Base-by-base conservation (phyloP, 2,329 filamentous ascomycete species). In the Macroventuria anomochaeta region DNA sequence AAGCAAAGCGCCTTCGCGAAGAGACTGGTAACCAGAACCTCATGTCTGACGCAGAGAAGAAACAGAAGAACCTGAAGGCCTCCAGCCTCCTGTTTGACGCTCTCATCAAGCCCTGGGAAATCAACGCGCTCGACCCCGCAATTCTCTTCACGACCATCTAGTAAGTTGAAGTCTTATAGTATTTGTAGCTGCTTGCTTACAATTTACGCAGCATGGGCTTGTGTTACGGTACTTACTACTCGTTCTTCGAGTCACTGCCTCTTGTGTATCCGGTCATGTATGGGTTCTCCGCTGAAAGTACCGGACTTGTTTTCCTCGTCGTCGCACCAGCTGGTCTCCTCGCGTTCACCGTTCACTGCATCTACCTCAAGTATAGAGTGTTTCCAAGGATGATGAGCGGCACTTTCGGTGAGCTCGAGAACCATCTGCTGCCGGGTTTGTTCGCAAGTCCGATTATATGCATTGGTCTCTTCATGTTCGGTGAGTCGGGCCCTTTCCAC, bases 231-330 rank as follows among this genome's bases (percentile, higher is more conserved):
- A 78, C 89, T 2, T 79, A 88, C 37, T 89, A 89, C 79, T 88
- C 89, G 81, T 89, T 89, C 78, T 89, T 90, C 76, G 80, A 89
- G 61, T 70, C 86, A 1, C 70, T 73, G 52, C 82, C 81, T 0
- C 76, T 85, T 55, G 80, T 96, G 46, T 96, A 88, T 75, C 83
- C 90, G 57, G 80, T 85, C 72, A 87, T 88, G 57, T 95, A 96
- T 75, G 86, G 87, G 3, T 96, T 88, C 76, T 85, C 81, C 5
- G 81, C 89, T 21, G 83, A 88, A 32, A 87, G 79, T 32, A 91
- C 90, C 0, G 89, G 90, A 36, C 81, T 96, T 6, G 91, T 93
- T 85, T 95, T 95, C 73, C 91, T 95, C 59, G 88, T 89, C 5
- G 74, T 93, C 32, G 88, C 89, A 6, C 77, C 93, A 11, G 89